phyloP scores from a whole-genome alignment of 768 basidiomycete species.

The Phlegmacium glaucopus region DNA sequence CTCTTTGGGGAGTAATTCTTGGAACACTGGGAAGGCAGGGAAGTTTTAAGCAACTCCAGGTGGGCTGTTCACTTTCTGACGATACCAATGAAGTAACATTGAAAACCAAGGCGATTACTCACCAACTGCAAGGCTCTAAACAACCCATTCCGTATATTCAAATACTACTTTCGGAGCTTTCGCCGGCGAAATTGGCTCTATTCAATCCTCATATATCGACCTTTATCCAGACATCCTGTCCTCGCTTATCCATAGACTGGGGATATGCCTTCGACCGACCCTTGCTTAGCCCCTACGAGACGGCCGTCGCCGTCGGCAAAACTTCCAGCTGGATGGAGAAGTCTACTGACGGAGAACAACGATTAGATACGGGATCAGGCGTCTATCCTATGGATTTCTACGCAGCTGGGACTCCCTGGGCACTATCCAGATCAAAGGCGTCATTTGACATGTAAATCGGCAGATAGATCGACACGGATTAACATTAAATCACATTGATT shows the following conservation, averaged over 20 bases:
- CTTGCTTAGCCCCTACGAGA: conserved; percentile 90
- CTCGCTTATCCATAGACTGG: conserved; percentile 97
- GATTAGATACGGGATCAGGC: conserved; percentile 29
- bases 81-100: background rate
- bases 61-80: conserved; percentile 17
- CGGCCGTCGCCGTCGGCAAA: conserved; percentile 77
- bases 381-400: conserved; percentile 98
- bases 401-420: conserved; percentile 75
- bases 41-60: conserved; percentile 84
- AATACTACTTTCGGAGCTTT: conserved; percentile 95
- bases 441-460: conserved; percentile 29
- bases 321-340: conserved; percentile 61
- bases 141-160: conserved; percentile 74
- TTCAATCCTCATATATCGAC: conserved; percentile 80
- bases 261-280: conserved; percentile 93
- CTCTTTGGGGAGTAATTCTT: conserved; percentile 88
- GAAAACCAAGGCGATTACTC: conserved; percentile 59
- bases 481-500: too few species aligned
- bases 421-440: conserved; percentile 57
- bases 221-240: conserved; percentile 96
- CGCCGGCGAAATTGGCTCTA: conserved; percentile 86
- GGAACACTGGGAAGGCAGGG: conserved; percentile 96
- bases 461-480: too few species aligned
- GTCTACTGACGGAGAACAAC: conserved; percentile 14
- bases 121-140: conserved; percentile 56